phyloP scores from a whole-genome alignment of 2,329 filamentous ascomycete species.

The Tolypocladium ophioglossoides region DNA sequence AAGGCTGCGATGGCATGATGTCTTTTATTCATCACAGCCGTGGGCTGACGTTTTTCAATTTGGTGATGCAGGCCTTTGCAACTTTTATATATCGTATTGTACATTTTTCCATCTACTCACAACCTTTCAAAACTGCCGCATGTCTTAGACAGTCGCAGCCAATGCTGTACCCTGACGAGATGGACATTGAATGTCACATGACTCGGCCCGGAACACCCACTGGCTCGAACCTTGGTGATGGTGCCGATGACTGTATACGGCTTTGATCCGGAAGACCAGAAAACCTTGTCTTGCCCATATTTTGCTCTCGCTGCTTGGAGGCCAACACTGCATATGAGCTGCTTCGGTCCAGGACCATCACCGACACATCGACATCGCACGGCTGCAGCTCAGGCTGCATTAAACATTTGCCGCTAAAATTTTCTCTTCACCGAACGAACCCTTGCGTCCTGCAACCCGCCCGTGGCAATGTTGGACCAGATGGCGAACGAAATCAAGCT shows the following conservation, averaged over 20 bases:
- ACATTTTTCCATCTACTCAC: not conserved
- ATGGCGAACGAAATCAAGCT: slow-evolving; percentile 45
- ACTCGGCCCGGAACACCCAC: not conserved
- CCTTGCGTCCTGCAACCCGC: not conserved
- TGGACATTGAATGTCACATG: slow-evolving; percentile 1
- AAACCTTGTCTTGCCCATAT: not conserved
- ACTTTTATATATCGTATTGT: not conserved
- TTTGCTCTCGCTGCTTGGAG: not conserved
- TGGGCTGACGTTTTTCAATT: not conserved
- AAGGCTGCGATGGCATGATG: not conserved
- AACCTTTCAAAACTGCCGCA: not conserved
- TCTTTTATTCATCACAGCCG: not conserved
- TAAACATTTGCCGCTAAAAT: slow-evolving; percentile 1
- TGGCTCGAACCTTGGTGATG: not conserved
- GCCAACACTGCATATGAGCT: not conserved
- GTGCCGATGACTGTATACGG: not conserved
- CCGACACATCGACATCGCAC: not conserved
- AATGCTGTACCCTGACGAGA: not conserved
- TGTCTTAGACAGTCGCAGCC: not conserved
- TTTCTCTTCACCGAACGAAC: not conserved
- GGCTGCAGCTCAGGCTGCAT: not conserved
- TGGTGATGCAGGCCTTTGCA: too few species aligned
- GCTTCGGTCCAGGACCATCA: not conserved
- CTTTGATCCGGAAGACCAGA: not conserved
- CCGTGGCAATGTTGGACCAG: slow-evolving; percentile 24